phyloP scores from a whole-genome alignment of 352 stramenopile species.

The Phytophthora pisi region DNA sequence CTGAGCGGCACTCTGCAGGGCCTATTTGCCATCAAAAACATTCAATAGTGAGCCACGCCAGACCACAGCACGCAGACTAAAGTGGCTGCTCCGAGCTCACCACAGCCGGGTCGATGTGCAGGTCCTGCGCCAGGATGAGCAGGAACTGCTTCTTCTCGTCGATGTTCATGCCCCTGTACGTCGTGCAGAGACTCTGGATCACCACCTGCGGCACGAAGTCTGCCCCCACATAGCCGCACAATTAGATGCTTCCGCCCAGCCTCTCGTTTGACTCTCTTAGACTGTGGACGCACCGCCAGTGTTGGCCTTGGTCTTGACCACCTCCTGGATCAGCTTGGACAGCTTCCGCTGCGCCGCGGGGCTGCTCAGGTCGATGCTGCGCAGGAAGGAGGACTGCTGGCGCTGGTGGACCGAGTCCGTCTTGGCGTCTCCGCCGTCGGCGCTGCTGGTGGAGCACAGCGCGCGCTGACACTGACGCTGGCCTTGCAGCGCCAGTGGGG shows the following conservation, averaged over 20 bases:
- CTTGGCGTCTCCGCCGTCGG: neutral
- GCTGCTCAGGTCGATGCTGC: constrained; percentile 53
- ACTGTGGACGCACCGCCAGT: constrained; percentile 49
- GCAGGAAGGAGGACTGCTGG: constrained; percentile 53
- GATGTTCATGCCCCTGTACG: constrained; percentile 70
- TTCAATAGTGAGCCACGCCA: neutral
- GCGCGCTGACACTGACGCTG: neutral
- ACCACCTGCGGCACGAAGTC: constrained; percentile 84
- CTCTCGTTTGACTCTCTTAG: neutral
- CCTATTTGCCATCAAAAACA: constrained; percentile 8
- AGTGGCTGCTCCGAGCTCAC: constrained; percentile 25
- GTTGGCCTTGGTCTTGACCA: constrained; percentile 72
- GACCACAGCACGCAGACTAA: neutral
- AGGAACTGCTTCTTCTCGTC: constrained; percentile 85
- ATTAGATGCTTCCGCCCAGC: neutral
- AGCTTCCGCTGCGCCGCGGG: constrained; percentile 49
- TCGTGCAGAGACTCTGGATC: constrained; percentile 67
- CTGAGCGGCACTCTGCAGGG: constrained; percentile 53
- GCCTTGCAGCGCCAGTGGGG: neutral
- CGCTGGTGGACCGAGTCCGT: constrained; percentile 22
- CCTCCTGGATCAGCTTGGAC: constrained; percentile 71
- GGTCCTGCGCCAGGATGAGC: constrained; percentile 73
- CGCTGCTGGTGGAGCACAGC: constrained; percentile 3
- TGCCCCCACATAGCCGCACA: constrained; percentile 18
- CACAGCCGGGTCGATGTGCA: constrained; percentile 65